Evolutionary conservation across 129 eudicot species (phyloP).

Genomic region (Tagetes erecta): DNA sequence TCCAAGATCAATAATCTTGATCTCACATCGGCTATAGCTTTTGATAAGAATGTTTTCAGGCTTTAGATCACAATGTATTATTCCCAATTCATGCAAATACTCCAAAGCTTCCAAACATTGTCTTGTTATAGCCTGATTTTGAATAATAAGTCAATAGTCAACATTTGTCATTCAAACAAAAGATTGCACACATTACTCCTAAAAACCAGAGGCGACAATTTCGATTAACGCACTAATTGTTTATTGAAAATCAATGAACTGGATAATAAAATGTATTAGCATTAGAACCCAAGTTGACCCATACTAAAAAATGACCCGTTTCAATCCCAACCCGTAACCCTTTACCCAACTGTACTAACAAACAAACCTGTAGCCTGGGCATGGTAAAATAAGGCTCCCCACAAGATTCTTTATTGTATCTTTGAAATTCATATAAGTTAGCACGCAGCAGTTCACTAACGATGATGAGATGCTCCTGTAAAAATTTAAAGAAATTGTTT

Average conservation of each 20-base stretch:
- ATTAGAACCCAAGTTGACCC: not conserved
- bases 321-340: not conserved
- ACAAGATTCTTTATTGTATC: constrained; percentile 76
- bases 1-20: constrained; percentile 96
- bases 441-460: constrained; percentile 89
- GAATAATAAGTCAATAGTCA: not conserved
- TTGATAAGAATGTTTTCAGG: constrained; percentile 94
- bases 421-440: constrained; percentile 95
- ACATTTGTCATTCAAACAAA: constrained; percentile 18
- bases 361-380: constrained; percentile 84
- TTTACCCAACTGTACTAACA: not conserved
- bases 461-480: constrained; percentile 90
- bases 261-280: not conserved
- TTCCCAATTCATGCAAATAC: constrained; percentile 74
- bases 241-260: not conserved
- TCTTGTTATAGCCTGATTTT: constrained; percentile 63
- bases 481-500: constrained; percentile 2
- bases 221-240: not conserved
- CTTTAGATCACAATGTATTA: constrained; percentile 93
- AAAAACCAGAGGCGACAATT: not conserved
- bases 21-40: constrained; percentile 88
- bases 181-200: not conserved
- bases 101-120: constrained; percentile 91
- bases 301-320: not conserved
- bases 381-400: constrained; percentile 88